Evolutionary conservation across 495 filamentous ascomycete genomes (phyloP), one percentile per base, ranked within the genome.

Genomic region (Xylona heveae): DNA sequence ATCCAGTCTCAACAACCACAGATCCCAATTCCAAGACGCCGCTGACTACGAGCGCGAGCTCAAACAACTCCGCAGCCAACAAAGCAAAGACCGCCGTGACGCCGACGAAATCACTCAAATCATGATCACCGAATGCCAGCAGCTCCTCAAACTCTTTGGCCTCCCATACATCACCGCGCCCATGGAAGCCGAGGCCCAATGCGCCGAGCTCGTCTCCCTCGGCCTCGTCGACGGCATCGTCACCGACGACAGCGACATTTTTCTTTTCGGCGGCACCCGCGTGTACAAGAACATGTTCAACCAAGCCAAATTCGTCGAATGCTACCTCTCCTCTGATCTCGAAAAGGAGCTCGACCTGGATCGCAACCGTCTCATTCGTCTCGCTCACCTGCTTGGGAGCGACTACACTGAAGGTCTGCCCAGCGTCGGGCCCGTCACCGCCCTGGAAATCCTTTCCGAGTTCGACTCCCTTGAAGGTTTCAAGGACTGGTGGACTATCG

Each of bases 221-320:
- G 76, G 78, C 0, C 64, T 97, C 3, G 88, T 97, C 15, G 88
- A 97, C 46, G 88, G 88, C 6, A 91, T 95, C 41, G 83, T 97
- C n/a, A 97, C 88, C 0, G 88, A 97, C 44, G 88, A 97, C 47
- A 80, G 71, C 8, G 88, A 97, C 59, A 83, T 72, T n/a, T 95
- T 97, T 46, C 67, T 97, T 8, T 97, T 97, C 45, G 88, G 88
- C 24, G 88, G 88, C 19, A 95, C 82, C 0, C 64, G 88, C 10
- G 75, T 97, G 12, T 97, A 95, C 60, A 94, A 95, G 40, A 94
- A 97, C 57, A 90, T 95, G 82, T 97, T 97, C 64, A 95, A 92
- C 49, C 74, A 77, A 43, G 78, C 82, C 52, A 95, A 95, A 43
- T 90, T 74, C 42, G 88, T 97, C 25, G 90, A 97, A 54, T 95